A percentile compares a stretch with the other conserved stretches of the same genome.
Evolutionary conservation across 2,329 filamentous ascomycete species (phyloP).

Genomic region (Aspergillus felis): DNA sequence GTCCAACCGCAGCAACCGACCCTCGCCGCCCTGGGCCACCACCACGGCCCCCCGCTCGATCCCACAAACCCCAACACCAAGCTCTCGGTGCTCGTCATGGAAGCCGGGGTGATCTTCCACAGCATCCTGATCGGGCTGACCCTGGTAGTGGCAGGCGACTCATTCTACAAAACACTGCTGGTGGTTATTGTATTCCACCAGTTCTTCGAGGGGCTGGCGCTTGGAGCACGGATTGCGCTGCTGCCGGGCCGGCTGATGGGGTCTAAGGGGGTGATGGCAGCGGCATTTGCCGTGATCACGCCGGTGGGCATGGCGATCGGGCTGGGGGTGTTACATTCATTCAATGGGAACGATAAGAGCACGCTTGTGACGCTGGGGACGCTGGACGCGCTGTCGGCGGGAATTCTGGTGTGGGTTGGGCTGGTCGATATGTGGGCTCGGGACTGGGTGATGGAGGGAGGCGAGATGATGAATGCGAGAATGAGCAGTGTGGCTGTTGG

Average conservation of each 20-base stretch:
- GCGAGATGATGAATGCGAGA: slow-evolving; percentile 54
- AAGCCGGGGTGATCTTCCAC: slow-evolving; percentile 72
- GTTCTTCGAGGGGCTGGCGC: slow-evolving; percentile 71
- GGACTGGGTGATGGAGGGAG: slow-evolving; percentile 64
- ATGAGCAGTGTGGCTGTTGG: slow-evolving; percentile 49
- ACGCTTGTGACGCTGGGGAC: slow-evolving; percentile 71
- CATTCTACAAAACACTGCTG: slow-evolving; percentile 50
- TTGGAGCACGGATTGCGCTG: slow-evolving; percentile 66
- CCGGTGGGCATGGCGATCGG: slow-evolving; percentile 79
- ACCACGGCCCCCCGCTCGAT: slow-evolving; percentile 27
- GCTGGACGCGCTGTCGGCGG: slow-evolving; percentile 68
- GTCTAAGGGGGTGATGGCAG: slow-evolving; percentile 57
- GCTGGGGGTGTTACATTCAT: slow-evolving; percentile 64
- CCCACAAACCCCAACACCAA: slow-evolving; percentile 42
- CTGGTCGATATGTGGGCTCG: slow-evolving; percentile 75
- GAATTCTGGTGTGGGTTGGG: slow-evolving; percentile 75
- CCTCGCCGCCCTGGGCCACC: slow-evolving; percentile 29
- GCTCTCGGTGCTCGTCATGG: slow-evolving; percentile 64
- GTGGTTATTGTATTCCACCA: slow-evolving; percentile 73
- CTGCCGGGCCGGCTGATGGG: slow-evolving; percentile 37
- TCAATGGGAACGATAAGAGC: slow-evolving; percentile 68
- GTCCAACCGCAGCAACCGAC: slow-evolving; percentile 2
- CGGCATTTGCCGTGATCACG: slow-evolving; percentile 65
- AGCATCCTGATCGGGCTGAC: slow-evolving; percentile 53
- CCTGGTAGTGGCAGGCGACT: slow-evolving; percentile 47